These are phyloP conservation scores for Corylus avellana DNA, from an alignment of 306 rosid species.

Conservation along the genomic window DNA sequence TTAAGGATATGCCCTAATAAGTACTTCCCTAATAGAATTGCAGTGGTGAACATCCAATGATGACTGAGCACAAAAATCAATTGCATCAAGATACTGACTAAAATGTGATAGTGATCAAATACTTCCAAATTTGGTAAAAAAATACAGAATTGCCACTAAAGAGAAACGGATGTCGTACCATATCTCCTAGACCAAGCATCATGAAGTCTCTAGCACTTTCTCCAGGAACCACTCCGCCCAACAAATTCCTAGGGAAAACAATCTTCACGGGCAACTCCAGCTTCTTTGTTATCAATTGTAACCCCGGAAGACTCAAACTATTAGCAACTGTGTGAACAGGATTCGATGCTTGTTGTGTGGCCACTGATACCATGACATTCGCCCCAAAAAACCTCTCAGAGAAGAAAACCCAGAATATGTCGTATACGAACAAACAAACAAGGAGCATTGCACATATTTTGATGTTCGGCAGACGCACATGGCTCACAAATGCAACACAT, in stretches of 20 bases:
- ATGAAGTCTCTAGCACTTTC: conserved; percentile 77
- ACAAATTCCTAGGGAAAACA: conserved; percentile 88
- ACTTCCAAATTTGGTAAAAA: conserved; percentile 13
- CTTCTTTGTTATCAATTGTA: conserved; percentile 89
- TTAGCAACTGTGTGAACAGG: conserved; percentile 96
- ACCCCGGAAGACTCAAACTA: conserved; percentile 94
- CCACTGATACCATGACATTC: conserved; percentile 99
- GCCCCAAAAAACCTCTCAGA: conserved; percentile 97
- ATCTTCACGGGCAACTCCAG: conserved; percentile 98
- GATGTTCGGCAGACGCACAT: conserved; percentile 94
- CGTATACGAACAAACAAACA: conserved; percentile 79
- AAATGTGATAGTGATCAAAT: conserved; percentile 19
- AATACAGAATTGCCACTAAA: neutral
- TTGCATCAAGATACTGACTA: conserved; percentile 15
- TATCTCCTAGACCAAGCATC: conserved; percentile 99
- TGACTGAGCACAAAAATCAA: conserved; percentile 10
- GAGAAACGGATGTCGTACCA: conserved; percentile 57
- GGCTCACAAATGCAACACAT: conserved; percentile 96
- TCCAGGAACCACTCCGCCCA: conserved; percentile 77
- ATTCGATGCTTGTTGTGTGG: conserved; percentile 93
- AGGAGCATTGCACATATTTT: conserved; percentile 97
- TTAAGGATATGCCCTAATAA: neutral
- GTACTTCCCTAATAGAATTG: conserved; percentile 1
- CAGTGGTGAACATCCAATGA: neutral
- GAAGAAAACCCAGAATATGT: conserved; percentile 98